Base-by-base conservation (phyloP, 352 stramenopile genomes). In the Phytophthora melonis region DNA sequence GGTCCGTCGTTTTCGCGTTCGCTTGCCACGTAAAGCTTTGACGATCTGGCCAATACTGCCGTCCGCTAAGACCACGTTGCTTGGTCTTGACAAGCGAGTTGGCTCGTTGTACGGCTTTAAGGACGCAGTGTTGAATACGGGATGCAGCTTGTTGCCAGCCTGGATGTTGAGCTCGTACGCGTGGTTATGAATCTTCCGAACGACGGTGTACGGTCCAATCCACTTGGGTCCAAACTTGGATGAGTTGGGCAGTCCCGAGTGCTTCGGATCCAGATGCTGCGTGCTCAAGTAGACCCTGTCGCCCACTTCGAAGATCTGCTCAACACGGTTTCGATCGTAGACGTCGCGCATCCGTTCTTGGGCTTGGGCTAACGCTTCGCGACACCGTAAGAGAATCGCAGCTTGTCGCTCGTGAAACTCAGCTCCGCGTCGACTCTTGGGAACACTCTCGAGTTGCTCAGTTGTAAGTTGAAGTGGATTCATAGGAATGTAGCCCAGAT, bases 111-210 rank as follows among this genome's bases (percentile, higher is more conserved):
- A 69, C 1, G 65, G 57, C 21, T 72, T 72, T 1, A 62, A 9
- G 18, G 49, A 72, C 1, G 47, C 65, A 2, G 57, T 66, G 18
- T 74, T 68, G 30, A 73, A 73, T 0, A 63, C 66, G 2, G 66
- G 39, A 50, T 77, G 59, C 0, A 68, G 52, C 7, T 66, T 66
- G 39, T 72, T 68, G 0, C 66, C 66, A 16, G 57, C 39, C 55
- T 70, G 69, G 16, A 66, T 76, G 45, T 77, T 77, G 0, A 70
- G 25, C 16, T 77, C 43, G 45, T 76, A 77, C 5, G 58, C 69
- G 14, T 76, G 69, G n/a, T 72, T 63, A 36, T 72, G 69, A 13
- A 72, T 30, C 52, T 57, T 68, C 9, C n/a, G 45, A 0, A 72
- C 16, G 1, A 72, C 41, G 2, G 69, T 56, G 50, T 72, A 68